These are phyloP conservation scores for Cladosporium sp. DNA, from an alignment of 2,329 filamentous ascomycete species.

Conservation along the genomic window DNA sequence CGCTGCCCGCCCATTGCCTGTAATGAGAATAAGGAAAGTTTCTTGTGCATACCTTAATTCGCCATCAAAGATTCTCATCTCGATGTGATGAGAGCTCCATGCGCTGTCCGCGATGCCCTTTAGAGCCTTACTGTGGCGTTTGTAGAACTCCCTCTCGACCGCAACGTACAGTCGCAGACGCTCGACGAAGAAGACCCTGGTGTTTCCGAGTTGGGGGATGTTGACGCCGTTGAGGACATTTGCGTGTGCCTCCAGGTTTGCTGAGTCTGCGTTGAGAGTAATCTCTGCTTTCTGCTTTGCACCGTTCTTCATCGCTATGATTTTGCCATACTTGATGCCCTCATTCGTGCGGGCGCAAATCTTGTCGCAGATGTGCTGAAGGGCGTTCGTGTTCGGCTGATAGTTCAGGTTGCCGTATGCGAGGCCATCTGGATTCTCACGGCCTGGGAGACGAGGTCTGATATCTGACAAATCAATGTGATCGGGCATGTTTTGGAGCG, in stretches of 20 bases:
- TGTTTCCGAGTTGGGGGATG: constrained; percentile 2
- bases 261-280: not conserved
- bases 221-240: not conserved
- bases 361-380: not conserved
- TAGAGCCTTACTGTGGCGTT: constrained; percentile 1
- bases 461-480: not conserved
- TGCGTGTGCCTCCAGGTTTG: not conserved
- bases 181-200: constrained; percentile 1
- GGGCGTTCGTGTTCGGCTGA: not conserved
- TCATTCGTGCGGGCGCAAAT: not conserved
- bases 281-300: constrained; percentile 9
- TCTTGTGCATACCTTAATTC: constrained; percentile 16
- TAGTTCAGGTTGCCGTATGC: not conserved
- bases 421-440: not conserved
- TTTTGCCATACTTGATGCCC: not conserved
- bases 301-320: not conserved
- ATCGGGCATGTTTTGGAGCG: not conserved
- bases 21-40: constrained; percentile 16
- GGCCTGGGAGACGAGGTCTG: not conserved
- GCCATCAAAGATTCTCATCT: constrained; percentile 16
- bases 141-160: not conserved
- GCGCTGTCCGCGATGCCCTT: constrained; percentile 20
- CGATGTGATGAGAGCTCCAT: constrained; percentile 11
- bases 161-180: not conserved
- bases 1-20: constrained; percentile 1